Percentiles rank a stretch among this genome's conserved stretches.
Evolutionary conservation across 2,329 filamentous ascomycete species (phyloP).

Genomic region (Ilyonectria destructans): DNA sequence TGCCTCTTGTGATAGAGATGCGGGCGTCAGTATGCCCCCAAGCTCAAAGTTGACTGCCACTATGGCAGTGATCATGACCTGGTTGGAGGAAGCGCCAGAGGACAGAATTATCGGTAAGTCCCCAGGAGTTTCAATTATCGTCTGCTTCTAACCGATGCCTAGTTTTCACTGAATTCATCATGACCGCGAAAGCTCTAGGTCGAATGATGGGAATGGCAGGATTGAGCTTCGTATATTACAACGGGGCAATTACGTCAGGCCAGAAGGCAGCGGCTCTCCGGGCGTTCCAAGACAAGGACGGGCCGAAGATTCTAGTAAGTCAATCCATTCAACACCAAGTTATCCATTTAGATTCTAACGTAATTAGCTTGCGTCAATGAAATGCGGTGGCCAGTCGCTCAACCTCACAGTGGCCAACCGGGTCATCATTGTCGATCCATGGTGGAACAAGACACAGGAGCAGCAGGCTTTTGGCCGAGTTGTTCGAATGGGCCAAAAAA

Average conservation of each 20-base stretch:
- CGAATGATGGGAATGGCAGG: slow-evolving; percentile 51
- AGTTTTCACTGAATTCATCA: slow-evolving; percentile 58
- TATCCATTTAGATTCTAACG: slow-evolving; percentile 4
- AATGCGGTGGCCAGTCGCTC: slow-evolving; percentile 56
- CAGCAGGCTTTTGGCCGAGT: slow-evolving; percentile 76
- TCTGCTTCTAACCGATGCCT: accelerated
- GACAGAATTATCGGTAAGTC: slow-evolving; percentile 60
- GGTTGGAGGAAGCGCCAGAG: slow-evolving; percentile 50
- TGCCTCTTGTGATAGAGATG: slow-evolving; percentile 22
- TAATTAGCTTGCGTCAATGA: slow-evolving; percentile 54
- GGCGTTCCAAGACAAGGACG: slow-evolving; percentile 35
- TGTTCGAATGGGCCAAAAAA: slow-evolving; percentile 75
- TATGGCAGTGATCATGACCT: slow-evolving; percentile 52
- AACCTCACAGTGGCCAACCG: slow-evolving; percentile 65
- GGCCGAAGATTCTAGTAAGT: slow-evolving; percentile 56
- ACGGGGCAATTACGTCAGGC: slow-evolving; percentile 41
- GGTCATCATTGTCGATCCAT: slow-evolving; percentile 69
- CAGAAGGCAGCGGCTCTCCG: slow-evolving; percentile 43
- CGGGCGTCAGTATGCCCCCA: slow-evolving; percentile 29
- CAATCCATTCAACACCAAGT: neutral
- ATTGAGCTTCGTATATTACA: slow-evolving; percentile 58
- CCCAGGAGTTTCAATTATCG: accelerated
- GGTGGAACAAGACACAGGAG: slow-evolving; percentile 76
- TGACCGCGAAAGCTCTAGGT: slow-evolving; percentile 54
- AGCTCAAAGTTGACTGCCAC: slow-evolving; percentile 54